Percentiles rank a stretch among this genome's conserved stretches.
Evolutionary conservation across 331 rosid genomes (phyloP).

Genomic region (Cucumis variabilis): DNA sequence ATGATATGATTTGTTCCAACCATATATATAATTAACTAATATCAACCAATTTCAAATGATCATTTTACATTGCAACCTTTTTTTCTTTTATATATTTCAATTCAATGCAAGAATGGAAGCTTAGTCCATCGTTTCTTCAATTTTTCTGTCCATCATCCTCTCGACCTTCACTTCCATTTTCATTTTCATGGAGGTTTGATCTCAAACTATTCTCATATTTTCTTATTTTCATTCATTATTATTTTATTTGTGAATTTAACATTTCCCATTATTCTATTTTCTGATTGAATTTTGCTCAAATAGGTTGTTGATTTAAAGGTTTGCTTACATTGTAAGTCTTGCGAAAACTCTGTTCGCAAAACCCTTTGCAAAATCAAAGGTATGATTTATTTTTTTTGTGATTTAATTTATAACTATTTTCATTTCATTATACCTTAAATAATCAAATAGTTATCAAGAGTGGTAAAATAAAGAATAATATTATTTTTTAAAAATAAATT

Average conservation of each 20-base stretch:
- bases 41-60: too few species aligned
- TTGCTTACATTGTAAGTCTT: slow-evolving; percentile 41
- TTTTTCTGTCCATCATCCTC: not conserved
- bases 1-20: not conserved
- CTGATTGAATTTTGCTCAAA: not conserved
- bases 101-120: not conserved
- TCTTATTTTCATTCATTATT: too few species aligned
- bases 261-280: too few species aligned
- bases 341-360: slow-evolving; percentile 41
- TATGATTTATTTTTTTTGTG: not conserved
- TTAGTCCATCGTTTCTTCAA: not conserved
- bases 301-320: slow-evolving; percentile 39
- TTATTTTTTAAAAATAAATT: too few species aligned
- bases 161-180: not conserved
- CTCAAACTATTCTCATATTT: not conserved
- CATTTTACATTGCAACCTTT: not conserved
- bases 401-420: too few species aligned
- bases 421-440: too few species aligned
- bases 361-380: slow-evolving; percentile 44
- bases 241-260: not conserved
- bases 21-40: too few species aligned
- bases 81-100: not conserved
- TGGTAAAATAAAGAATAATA: too few species aligned
- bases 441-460: too few species aligned
- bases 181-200: not conserved